These are phyloP conservation scores for Bolboschoenus planiculmis DNA, from an alignment of 176 grass and related monocot genomes.

Conservation along the genomic window DNA sequence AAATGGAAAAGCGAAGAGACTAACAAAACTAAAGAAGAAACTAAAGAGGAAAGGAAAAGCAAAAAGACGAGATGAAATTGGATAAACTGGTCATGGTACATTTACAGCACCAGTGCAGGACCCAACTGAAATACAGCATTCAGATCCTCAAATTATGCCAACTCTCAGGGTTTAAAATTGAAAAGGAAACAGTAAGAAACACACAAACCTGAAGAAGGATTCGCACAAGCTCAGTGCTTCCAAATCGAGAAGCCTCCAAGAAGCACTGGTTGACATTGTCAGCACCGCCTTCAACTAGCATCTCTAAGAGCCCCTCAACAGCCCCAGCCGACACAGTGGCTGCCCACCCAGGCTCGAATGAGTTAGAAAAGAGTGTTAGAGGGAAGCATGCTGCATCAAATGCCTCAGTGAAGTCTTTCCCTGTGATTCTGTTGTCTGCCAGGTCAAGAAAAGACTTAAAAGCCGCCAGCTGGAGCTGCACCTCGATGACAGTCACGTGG, in stretches of 20 bases:
- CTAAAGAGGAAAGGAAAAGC: neutral
- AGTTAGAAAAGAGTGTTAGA: slow-evolving; percentile 85
- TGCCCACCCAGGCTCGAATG: slow-evolving; percentile 75
- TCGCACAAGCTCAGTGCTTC: slow-evolving; percentile 85
- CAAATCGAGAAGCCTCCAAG: slow-evolving; percentile 92
- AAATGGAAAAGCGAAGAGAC: neutral
- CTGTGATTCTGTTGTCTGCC: slow-evolving; percentile 80
- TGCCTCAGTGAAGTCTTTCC: slow-evolving; percentile 94
- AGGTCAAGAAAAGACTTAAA: slow-evolving; percentile 92
- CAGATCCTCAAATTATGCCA: neutral
- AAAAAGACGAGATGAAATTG: neutral
- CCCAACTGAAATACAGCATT: neutral
- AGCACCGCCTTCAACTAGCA: slow-evolving; percentile 92
- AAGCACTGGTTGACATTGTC: slow-evolving; percentile 99
- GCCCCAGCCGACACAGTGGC: slow-evolving; percentile 59
- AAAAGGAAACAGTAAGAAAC: neutral
- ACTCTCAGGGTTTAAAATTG: neutral
- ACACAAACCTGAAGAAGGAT: slow-evolving; percentile 82
- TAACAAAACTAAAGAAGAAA: neutral
- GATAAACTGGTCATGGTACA: neutral
- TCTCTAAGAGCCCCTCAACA: slow-evolving; percentile 73
- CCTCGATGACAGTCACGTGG: slow-evolving; percentile 67
- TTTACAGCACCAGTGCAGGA: neutral
- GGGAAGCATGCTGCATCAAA: slow-evolving; percentile 99
- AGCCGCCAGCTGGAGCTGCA: slow-evolving; percentile 72